Evolutionary conservation across 176 grass and related monocot genomes (phyloP).

Genomic region (Olyra latifolia): DNA sequence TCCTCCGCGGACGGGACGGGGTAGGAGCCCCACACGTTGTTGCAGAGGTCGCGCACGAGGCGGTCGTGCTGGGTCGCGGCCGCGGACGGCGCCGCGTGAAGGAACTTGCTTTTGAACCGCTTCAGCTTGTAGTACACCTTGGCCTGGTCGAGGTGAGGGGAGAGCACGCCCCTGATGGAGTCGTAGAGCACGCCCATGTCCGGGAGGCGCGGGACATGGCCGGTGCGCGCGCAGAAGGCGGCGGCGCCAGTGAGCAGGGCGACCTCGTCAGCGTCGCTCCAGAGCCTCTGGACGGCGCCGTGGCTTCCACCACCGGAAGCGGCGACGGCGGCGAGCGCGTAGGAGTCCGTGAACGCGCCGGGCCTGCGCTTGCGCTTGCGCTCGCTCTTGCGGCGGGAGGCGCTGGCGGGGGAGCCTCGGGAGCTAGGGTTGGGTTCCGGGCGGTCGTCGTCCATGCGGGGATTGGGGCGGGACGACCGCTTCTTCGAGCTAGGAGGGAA

Average conservation of each 20-base stretch:
- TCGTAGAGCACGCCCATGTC: conserved; percentile 57
- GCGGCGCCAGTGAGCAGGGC: conserved; percentile 53
- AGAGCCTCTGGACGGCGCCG: conserved; percentile 40
- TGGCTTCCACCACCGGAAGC: background rate
- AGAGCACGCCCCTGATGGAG: conserved; percentile 42
- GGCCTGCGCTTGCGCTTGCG: conserved; percentile 19
- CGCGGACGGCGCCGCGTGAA: conserved; percentile 24
- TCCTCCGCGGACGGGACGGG: conserved; percentile 12
- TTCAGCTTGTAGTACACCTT: conserved; percentile 89
- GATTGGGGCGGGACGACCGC: conserved; percentile 23
- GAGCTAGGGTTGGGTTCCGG: conserved; percentile 44
- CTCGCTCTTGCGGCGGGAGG: conserved; percentile 31
- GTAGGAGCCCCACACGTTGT: conserved; percentile 53
- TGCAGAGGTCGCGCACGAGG: conserved; percentile 54
- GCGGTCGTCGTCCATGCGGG: conserved; percentile 8
- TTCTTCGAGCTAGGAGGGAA: conserved; percentile 29
- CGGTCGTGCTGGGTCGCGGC: conserved; percentile 38
- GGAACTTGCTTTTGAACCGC: conserved; percentile 86
- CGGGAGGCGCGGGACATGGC: conserved; percentile 38
- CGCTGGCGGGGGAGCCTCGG: background rate
- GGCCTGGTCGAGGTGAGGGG: conserved; percentile 50
- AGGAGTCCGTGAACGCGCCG: conserved; percentile 28
- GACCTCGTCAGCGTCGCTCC: conserved; percentile 61
- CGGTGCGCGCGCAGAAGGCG: conserved; percentile 56
- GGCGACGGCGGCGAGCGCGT: background rate